A percentile compares a stretch with the other conserved stretches of the same genome.
Conservation (phyloP, 192 early-diverging fungal genomes). For the Gorgonomyces haynaldii region DNA sequence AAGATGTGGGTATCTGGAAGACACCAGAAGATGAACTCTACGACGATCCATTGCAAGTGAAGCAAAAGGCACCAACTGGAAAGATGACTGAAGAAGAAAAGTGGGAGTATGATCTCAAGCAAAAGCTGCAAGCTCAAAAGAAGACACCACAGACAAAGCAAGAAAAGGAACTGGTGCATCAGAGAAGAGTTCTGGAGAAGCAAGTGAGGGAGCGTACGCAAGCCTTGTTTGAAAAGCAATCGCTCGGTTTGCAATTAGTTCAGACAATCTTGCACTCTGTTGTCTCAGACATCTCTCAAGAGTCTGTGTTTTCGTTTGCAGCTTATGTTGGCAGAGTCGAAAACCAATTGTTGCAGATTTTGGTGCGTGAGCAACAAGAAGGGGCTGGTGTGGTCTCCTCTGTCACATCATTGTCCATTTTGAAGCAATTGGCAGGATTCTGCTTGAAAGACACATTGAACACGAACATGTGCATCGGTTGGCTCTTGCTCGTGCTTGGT, state of each 20-base stretch:
- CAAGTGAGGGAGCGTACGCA: conserved; percentile 58
- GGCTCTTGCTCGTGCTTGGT: neutral
- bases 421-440: no score
- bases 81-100: conserved; percentile 50
- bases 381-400: no score
- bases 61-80: conserved; percentile 13
- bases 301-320: conserved; percentile 12
- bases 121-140: conserved; percentile 58
- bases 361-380: no score
- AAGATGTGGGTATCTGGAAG: conserved; percentile 61
- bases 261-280: conserved; percentile 48
- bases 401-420: no score
- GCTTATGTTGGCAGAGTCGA: conserved; percentile 40
- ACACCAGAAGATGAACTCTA: conserved; percentile 56
- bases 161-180: conserved; percentile 62
- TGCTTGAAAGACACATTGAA: neutral
- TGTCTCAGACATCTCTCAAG: neutral
- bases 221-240: no score
- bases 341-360: no score
- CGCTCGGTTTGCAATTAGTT: conserved; percentile 57
- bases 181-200: conserved; percentile 62
- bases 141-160: conserved; percentile 51
- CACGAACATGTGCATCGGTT: neutral
- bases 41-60: conserved; percentile 51
- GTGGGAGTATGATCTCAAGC: conserved; percentile 66